Conservation (phyloP, 768 basidiomycete genomes). For the Auricularia sp. region DNA sequence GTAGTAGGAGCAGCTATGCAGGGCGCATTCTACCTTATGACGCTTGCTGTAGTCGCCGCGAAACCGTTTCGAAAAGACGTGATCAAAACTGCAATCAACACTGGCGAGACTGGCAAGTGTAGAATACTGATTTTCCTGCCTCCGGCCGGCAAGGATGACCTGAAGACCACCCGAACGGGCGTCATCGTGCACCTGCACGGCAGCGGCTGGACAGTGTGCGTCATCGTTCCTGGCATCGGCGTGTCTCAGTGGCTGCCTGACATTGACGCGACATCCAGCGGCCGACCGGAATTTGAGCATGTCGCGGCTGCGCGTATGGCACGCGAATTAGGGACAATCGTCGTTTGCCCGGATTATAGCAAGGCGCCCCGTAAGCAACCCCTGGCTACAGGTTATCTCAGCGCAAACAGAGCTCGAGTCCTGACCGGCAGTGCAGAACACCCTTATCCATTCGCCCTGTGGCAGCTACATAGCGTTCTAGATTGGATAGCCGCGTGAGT, state of each 20-base stretch:
- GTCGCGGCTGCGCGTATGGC: conserved; percentile 8
- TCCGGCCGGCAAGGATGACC: neutral
- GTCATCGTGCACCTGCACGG: conserved; percentile 10
- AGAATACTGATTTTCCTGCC: neutral
- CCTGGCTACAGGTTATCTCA: neutral
- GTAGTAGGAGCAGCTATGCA: neutral
- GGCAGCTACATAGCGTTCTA: conserved; percentile 6
- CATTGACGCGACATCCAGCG: neutral
- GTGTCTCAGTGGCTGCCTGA: neutral
- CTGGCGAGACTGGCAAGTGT: neutral
- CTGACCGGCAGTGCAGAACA: neutral
- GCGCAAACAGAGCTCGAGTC: too few relatives aligned
- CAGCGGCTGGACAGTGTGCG: conserved; percentile 12
- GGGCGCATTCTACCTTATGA: neutral
- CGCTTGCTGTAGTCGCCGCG: neutral
- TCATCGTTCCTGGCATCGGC: neutral
- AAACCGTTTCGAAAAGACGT: neutral
- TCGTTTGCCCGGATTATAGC: conserved; percentile 12
- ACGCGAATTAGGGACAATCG: conserved; percentile 7
- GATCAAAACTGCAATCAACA: neutral
- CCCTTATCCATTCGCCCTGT: conserved; percentile 9
- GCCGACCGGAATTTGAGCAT: conserved; percentile 10
- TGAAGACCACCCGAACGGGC: neutral
- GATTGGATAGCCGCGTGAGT: conserved; percentile 7
- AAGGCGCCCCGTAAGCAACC: conserved; percentile 8